Conservation (phyloP, 2,329 filamentous ascomycete genomes). For the Clarireedia monteithiana region DNA sequence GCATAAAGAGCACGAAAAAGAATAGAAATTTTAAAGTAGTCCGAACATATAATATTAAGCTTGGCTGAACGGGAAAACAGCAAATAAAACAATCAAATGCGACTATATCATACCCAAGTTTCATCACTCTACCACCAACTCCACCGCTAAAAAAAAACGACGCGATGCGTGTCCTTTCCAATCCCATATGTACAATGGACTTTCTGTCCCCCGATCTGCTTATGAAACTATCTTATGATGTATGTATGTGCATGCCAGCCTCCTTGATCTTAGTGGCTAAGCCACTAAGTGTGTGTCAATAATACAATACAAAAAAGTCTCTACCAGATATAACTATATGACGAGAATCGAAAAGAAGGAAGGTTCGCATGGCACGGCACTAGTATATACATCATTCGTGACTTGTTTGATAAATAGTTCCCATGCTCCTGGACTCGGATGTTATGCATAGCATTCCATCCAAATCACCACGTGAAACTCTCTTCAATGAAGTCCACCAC, state of each 20-base stretch:
- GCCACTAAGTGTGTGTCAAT: neutral
- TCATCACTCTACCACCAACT: neutral
- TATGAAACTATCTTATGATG: no score
- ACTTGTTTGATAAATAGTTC: no score
- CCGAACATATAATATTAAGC: no score
- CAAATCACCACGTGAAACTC: slow-evolving; percentile 49
- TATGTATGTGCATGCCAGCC: neutral
- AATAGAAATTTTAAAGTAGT: no score
- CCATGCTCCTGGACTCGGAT: neutral
- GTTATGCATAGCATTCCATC: neutral
- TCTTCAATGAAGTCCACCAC: slow-evolving; percentile 73
- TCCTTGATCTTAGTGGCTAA: neutral
- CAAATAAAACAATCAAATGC: neutral
- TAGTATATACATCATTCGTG: no score
- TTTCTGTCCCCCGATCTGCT: no score
- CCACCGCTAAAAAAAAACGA: neutral
- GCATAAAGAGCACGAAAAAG: no score
- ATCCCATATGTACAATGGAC: neutral
- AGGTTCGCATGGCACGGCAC: no score
- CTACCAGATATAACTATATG: neutral
- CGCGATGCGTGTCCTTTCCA: neutral
- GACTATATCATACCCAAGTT: neutral
- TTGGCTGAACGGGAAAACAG: neutral
- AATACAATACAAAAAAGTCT: neutral
- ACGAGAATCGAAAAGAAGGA: neutral